Conservation (phyloP, 768 basidiomycete genomes). For the Termitomyces sp. region DNA sequence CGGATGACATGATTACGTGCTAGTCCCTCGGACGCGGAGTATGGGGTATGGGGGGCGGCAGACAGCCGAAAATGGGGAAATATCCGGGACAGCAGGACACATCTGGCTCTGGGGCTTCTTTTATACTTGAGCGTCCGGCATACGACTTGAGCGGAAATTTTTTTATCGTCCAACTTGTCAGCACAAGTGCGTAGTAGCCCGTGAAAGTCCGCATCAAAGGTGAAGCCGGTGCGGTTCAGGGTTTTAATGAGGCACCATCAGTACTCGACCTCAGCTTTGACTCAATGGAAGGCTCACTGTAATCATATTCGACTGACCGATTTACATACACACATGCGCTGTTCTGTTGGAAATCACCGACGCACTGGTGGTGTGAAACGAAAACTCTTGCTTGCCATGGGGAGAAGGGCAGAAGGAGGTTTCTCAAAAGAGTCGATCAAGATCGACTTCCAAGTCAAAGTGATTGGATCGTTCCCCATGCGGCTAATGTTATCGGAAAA, state of each 20-base stretch:
- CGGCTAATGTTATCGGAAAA: not conserved
- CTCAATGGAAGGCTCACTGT: not conserved
- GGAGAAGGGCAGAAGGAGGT: not conserved
- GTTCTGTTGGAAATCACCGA: not conserved
- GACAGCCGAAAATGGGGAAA: not conserved
- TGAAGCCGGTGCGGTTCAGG: not conserved
- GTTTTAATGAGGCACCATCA: not conserved
- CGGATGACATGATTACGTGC: not conserved
- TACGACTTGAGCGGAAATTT: not conserved
- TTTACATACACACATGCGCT: not conserved
- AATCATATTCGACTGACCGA: not conserved
- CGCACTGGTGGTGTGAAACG: no score
- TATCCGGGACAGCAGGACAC: not conserved
- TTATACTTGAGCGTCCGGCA: not conserved
- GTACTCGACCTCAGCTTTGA: not conserved
- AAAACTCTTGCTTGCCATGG: not conserved
- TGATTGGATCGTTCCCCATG: constrained; percentile 1
- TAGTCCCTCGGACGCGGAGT: not conserved
- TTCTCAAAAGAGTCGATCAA: not conserved
- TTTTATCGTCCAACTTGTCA: not conserved
- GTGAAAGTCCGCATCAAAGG: not conserved
- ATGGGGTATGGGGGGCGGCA: not conserved
- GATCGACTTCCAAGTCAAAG: not conserved
- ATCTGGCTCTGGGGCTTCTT: not conserved
- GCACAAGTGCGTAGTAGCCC: not conserved